Evolutionary conservation across 2,329 filamentous ascomycete species (phyloP).

Genomic region (Ceratocystis lukuohia): DNA sequence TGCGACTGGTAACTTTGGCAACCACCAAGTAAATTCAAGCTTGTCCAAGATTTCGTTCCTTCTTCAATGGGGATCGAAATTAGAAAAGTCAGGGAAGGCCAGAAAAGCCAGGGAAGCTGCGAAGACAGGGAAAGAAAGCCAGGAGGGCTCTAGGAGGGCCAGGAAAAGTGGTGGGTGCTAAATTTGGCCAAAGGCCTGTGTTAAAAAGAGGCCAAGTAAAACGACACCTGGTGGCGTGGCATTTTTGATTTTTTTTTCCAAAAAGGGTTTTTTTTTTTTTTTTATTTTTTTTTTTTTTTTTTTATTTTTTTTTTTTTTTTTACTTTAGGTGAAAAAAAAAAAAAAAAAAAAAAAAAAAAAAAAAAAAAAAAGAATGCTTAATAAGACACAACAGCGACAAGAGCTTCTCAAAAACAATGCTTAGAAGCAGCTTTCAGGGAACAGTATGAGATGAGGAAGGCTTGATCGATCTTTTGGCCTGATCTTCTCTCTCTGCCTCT

Average conservation of each 20-base stretch:
- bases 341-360: too few relatives aligned
- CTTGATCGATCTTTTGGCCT: neutral
- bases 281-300: too few relatives aligned
- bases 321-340: too few relatives aligned
- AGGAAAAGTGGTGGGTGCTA: neutral
- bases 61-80: slow-evolving; percentile 1
- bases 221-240: neutral
- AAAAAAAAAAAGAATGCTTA: too few relatives aligned
- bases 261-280: neutral
- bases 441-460: too few relatives aligned
- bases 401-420: too few relatives aligned
- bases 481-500: neutral
- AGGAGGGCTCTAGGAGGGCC: neutral
- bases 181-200: neutral
- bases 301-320: too few relatives aligned
- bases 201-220: neutral
- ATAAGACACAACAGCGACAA: too few relatives aligned
- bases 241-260: neutral
- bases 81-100: neutral
- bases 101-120: neutral
- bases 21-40: neutral
- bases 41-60: slow-evolving; percentile 1
- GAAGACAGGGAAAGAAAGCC: neutral
- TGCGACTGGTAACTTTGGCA: slow-evolving; percentile 2
- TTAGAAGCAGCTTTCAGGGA: too few relatives aligned